Evolutionary conservation across 805 yeast genomes (phyloP), one percentile per base, ranked within the genome.

Genomic region (Metschnikowia amazonensis): DNA sequence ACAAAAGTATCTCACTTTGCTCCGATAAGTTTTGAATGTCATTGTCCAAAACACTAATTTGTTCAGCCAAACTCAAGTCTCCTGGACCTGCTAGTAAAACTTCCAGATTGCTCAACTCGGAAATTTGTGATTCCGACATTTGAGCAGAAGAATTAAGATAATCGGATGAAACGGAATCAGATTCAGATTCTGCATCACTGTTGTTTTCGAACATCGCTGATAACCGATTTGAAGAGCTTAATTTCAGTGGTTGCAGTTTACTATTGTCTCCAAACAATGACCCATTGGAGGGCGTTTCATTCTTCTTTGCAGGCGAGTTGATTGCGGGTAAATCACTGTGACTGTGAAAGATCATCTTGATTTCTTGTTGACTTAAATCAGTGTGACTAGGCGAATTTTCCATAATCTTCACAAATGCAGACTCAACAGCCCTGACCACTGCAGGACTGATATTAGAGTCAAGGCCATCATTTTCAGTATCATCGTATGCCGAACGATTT

Each of bases 61-160:
- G 86, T 46, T 83, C 87, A 2, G 82, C 74, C 5, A 86, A 65
- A 43, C 82, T 77, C 39, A 83, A 63, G 38, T 80, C 80, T 6
- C 88, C 88, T 0, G 90, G 89, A 1, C 86, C 84, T 0, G 86
- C 85, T 13, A 80, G 60, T 44, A 68, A 74, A 36, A 78, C 60
- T 29, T 74, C 65, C 54, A 69, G 63, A 10, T 45, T 45, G 5
- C 45, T 45, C 24, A 49, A 35, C 14, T 49, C 47, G n/a, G 20
- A 30, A 17, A 51, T n/a, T 27, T 50, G 47, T 1, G 52, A 46
- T 16, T 44, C 55, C 3, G 50, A 37, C n/a, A 46, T 29, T 11
- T 49, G 44, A 11, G 25, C 36, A 2, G 47, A 37, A 6, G 40
- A 8, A 3, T 28, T 27, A 16, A 40, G 16, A 5, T 60, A 52